phyloP scores from a whole-genome alignment of 23 red algal species.

The Cyanidiococcus yangmingshanensis region DNA sequence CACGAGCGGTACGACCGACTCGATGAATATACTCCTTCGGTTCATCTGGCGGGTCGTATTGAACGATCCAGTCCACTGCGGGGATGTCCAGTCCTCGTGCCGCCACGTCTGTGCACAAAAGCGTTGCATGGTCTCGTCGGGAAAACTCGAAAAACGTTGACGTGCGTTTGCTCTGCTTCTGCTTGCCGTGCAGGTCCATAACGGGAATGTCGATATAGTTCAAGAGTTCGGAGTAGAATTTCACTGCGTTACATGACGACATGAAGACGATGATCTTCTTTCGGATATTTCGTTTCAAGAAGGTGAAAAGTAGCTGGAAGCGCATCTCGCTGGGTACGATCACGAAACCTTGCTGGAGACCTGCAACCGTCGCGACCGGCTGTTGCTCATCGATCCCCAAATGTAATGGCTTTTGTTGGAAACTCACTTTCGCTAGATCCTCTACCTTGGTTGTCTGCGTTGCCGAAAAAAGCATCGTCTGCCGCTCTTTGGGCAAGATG shows the following conservation, averaged over 20 bases:
- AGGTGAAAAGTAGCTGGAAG: constrained; percentile 86
- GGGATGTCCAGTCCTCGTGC: constrained; percentile 97
- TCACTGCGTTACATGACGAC: constrained; percentile 91
- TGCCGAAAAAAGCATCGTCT: constrained; percentile 94
- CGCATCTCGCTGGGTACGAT: constrained; percentile 66
- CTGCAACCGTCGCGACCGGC: constrained; percentile 61
- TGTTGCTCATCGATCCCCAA: constrained; percentile 78
- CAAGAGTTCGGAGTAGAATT: constrained; percentile 92
- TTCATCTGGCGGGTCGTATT: constrained; percentile 96
- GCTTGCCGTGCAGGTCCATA: constrained; percentile 80
- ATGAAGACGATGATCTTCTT: constrained; percentile 99
- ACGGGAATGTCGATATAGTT: constrained; percentile 98
- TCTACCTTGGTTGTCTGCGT: constrained; percentile 99
- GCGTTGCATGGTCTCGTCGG: constrained; percentile 52
- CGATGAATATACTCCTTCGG: constrained; percentile 99
- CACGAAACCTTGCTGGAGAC: constrained; percentile 89
- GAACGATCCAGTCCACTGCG: constrained; percentile 96
- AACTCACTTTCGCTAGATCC: constrained; percentile 79
- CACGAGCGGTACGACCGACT: constrained; percentile 89
- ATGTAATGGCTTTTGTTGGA: constrained; percentile 83
- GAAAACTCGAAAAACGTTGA: constrained; percentile 94
- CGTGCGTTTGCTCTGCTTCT: constrained; percentile 98
- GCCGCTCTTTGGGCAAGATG: constrained; percentile 55
- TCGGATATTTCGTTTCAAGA: constrained; percentile 62
- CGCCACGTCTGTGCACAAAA: constrained; percentile 96